These are phyloP conservation scores for Phialocephala sp. DNA, from an alignment of 2,329 filamentous ascomycete genomes.

Conservation along the genomic window DNA sequence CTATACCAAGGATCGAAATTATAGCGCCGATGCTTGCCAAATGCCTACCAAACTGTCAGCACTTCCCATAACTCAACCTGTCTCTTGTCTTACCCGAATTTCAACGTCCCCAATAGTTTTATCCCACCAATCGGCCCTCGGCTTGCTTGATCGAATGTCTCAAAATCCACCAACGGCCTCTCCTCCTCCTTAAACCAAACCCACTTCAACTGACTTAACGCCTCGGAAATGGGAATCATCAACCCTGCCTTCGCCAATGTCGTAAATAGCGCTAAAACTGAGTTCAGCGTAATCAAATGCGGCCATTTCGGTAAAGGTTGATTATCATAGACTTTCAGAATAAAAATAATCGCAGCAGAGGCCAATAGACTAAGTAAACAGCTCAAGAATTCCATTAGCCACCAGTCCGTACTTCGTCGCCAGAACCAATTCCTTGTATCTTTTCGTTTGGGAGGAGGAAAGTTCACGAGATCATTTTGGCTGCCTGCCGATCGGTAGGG, in stretches of 20 bases:
- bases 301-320: slow-evolving; percentile 43
- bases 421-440: slow-evolving; percentile 9
- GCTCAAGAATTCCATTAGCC: slow-evolving; percentile 24
- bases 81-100: neutral
- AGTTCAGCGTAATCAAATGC: slow-evolving; percentile 43
- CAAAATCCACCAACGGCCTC: slow-evolving; percentile 42
- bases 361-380: slow-evolving; percentile 42
- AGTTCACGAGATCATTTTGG: neutral
- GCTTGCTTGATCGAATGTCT: slow-evolving; percentile 44
- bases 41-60: slow-evolving; percentile 13
- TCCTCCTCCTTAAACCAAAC: slow-evolving; percentile 40
- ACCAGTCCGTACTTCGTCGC: slow-evolving; percentile 7
- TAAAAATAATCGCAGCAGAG: slow-evolving; percentile 44
- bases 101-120: slow-evolving; percentile 36
- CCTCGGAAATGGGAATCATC: slow-evolving; percentile 41
- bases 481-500: neutral
- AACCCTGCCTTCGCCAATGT: slow-evolving; percentile 43
- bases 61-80: neutral
- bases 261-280: slow-evolving; percentile 41
- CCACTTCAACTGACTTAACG: slow-evolving; percentile 45
- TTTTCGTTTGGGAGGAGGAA: neutral
- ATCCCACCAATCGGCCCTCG: slow-evolving; percentile 42
- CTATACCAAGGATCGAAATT: slow-evolving; percentile 38
- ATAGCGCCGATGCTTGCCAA: slow-evolving; percentile 40
- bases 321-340: slow-evolving; percentile 41